These are phyloP conservation scores for Podospora conica DNA, from an alignment of 495 filamentous ascomycete species.

Conservation along the genomic window DNA sequence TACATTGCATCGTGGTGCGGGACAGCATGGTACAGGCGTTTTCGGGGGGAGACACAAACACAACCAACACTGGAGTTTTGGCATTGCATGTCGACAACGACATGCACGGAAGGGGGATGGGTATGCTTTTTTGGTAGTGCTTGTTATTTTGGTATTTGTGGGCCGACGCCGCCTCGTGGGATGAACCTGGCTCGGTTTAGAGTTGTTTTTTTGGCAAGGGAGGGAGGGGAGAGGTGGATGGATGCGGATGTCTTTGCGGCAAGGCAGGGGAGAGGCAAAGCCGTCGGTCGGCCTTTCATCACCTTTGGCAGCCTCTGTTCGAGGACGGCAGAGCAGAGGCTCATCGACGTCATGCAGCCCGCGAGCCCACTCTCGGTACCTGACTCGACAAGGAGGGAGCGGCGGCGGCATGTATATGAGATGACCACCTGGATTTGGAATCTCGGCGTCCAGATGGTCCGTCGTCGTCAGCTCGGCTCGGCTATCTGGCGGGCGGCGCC, in stretches of 20 bases:
- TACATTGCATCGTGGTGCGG: not conserved
- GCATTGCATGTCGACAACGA: not conserved
- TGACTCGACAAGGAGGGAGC: not conserved
- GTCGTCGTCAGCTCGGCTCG: not conserved
- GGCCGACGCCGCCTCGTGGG: too few relatives aligned
- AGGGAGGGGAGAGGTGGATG: not conserved
- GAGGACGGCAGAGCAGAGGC: too few relatives aligned
- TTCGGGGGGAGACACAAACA: not conserved
- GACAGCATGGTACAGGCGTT: not conserved
- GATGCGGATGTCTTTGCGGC: not conserved
- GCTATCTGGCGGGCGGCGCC: not conserved
- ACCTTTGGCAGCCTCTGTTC: not conserved
- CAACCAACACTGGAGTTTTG: not conserved
- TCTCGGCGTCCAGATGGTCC: not conserved
- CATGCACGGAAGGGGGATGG: not conserved
- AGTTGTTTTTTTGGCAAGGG: not conserved
- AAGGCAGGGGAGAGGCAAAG: not conserved
- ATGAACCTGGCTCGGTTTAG: not conserved
- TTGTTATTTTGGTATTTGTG: not conserved
- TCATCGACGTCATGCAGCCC: not conserved
- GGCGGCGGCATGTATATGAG: not conserved
- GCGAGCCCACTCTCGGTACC: not conserved
- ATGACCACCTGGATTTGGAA: not conserved
- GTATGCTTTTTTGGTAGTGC: not conserved
- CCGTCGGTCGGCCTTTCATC: too few relatives aligned